Evolutionary conservation across 257 asterid species (phyloP).

Genomic region (Gentiana straminea): DNA sequence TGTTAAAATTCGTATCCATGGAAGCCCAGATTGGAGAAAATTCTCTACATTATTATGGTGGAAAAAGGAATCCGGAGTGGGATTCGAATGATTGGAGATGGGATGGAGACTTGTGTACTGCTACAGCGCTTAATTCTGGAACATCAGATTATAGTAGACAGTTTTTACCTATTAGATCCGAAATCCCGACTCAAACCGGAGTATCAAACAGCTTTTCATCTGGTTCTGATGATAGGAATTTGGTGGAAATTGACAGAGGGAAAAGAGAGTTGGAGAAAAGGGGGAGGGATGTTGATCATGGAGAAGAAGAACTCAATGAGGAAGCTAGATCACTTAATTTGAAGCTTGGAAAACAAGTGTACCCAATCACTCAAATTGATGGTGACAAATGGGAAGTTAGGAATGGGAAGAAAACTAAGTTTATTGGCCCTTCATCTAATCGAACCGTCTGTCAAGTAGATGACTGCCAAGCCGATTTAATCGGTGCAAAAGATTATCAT

Average conservation of each 20-base stretch:
- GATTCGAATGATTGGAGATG: conserved; percentile 68
- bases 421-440: conserved; percentile 27
- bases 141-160: conserved; percentile 29
- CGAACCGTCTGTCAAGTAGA: conserved; percentile 69
- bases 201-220: conserved; percentile 51
- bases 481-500: conserved; percentile 48
- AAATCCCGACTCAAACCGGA: conserved; percentile 14
- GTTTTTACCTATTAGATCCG: conserved; percentile 37
- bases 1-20: conserved; percentile 10
- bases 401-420: conserved; percentile 58
- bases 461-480: conserved; percentile 41
- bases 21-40: conserved; percentile 38
- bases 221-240: conserved; percentile 31
- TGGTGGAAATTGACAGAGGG: conserved; percentile 27
- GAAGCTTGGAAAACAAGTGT: conserved; percentile 67
- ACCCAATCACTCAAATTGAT: conserved; percentile 32
- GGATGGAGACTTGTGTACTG: conserved; percentile 71
- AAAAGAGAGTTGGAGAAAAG: conserved; percentile 61
- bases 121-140: conserved; percentile 35
- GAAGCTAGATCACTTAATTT: conserved; percentile 52
- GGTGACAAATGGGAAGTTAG: conserved; percentile 38
- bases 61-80: conserved; percentile 51
- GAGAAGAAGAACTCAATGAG: conserved; percentile 25
- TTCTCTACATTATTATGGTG: conserved; percentile 29
- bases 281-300: conserved; percentile 40